These are phyloP conservation scores for Krasilnikovozyma curviuscula DNA, from an alignment of 768 basidiomycete genomes.

Conservation along the genomic window DNA sequence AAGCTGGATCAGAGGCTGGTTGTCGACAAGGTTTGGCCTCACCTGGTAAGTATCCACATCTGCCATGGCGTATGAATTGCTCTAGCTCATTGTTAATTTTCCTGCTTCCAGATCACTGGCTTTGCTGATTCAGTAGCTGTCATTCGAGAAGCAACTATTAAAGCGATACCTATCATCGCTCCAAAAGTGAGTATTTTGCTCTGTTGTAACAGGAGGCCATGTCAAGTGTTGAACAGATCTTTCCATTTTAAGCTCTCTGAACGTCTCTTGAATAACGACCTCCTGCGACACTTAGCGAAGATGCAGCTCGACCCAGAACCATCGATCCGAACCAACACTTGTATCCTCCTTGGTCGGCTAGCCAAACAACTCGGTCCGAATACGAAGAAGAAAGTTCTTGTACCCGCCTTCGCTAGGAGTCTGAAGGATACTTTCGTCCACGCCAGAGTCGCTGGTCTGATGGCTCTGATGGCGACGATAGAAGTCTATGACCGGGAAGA, in stretches of 20 bases:
- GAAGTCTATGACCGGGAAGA: slow-evolving; percentile 80
- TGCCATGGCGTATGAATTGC: not conserved
- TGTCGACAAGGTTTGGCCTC: slow-evolving; percentile 75
- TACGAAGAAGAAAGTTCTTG: slow-evolving; percentile 88
- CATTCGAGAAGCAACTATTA: slow-evolving; percentile 84
- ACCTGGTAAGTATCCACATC: slow-evolving; percentile 41
- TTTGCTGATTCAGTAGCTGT: slow-evolving; percentile 87
- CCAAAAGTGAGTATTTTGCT: slow-evolving; percentile 44
- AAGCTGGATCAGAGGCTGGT: slow-evolving; percentile 71
- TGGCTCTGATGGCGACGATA: slow-evolving; percentile 86
- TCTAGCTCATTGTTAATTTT: not conserved
- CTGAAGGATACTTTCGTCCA: slow-evolving; percentile 83
- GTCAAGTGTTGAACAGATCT: not conserved
- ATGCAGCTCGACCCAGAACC: slow-evolving; percentile 83
- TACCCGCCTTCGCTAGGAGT: slow-evolving; percentile 78
- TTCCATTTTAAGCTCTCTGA: slow-evolving; percentile 47
- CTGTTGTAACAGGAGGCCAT: too few species aligned
- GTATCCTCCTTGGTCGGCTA: slow-evolving; percentile 80
- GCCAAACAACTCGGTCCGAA: slow-evolving; percentile 66
- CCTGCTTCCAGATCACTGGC: slow-evolving; percentile 55
- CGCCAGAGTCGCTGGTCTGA: slow-evolving; percentile 76
- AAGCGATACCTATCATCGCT: slow-evolving; percentile 62
- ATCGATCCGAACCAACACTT: slow-evolving; percentile 91
- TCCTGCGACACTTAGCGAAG: slow-evolving; percentile 76
- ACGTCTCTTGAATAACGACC: slow-evolving; percentile 86